Base-by-base conservation (phyloP, 1,284 basidiomycete species). In the Cystobasidiaceae sp. region DNA sequence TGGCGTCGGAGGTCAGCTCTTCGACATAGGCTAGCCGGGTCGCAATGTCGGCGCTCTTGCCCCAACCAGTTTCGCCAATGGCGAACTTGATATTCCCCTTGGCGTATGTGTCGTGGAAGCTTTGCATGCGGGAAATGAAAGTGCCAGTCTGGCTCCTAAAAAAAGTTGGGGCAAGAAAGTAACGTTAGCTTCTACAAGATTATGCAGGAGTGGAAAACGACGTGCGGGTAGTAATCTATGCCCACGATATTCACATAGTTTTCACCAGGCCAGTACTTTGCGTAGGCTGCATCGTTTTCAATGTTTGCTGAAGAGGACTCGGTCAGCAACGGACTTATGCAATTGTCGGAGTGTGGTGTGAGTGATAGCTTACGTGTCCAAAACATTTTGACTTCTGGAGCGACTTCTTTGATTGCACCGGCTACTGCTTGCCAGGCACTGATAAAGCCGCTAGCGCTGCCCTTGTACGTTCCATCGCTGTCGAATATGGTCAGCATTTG, bases 21-120 rank as follows among this genome's bases (percentile, higher is more conserved):
- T 74, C 41, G 23, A 75, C 61, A 73, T 76, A 78, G 0, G 57
- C 66, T 15, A 76, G 55, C 7, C 75, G 70, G 4, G 71, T 68
- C 6, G 63, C 41, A 30, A 71, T 70, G 13, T 66, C 51, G 4
- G 69, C 73, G 2, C 58, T 56, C 37, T 64, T 48, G 28, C 72
- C 71, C 43, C 73, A 68, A 8, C 74, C 77, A 17, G 75, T 76
- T 67, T 78, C 77, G 15, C 75, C 77, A 34, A 77, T 76, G n/a
- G 75, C 76, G 46, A 78, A 77, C 46, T 72, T 74, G 55, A 68
- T 54, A 9, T 67, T 57, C 23, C 52, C 41, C 7, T 54, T 32
- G 21, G 69, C 67, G 65, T 74, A 77, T 52, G 72, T 72, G 68
- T 78, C 77, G 67, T 77, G 77, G 71, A 78, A 76, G 8, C 67